Conservation (phyloP, 2,329 filamentous ascomycete species). For the Aspergillus brunneoviolaceus region DNA sequence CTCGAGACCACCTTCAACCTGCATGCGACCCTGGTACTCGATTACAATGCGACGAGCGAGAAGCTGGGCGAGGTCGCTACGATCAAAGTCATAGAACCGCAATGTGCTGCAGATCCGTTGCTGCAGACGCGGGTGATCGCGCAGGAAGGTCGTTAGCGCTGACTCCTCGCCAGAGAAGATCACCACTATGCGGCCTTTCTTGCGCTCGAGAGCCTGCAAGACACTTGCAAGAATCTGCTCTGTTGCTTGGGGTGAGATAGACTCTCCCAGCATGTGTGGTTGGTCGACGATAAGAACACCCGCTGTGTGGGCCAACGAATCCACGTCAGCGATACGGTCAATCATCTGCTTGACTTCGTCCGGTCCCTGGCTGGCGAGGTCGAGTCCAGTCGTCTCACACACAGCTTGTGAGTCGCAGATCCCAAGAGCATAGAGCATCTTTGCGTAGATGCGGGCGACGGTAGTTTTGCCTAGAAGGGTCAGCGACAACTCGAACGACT, state of each 20-base stretch:
- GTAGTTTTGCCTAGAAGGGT: conserved; percentile 16
- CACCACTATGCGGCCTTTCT: conserved; percentile 15
- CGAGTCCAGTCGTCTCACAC: conserved; percentile 16
- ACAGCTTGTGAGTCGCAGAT: conserved; percentile 16
- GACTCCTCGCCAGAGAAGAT: conserved; percentile 16
- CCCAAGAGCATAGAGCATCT: conserved; percentile 20
- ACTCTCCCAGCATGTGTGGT: conserved; percentile 9
- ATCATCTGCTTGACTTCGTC: conserved; percentile 11
- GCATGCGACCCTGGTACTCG: conserved; percentile 19
- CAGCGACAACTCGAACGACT: neutral
- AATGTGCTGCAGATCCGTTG: conserved; percentile 18
- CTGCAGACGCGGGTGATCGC: conserved; percentile 15
- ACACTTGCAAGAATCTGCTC: conserved; percentile 15
- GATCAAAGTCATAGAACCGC: conserved; percentile 20
- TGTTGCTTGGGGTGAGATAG: conserved; percentile 1
- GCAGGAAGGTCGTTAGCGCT: conserved; percentile 15
- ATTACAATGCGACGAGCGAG: conserved; percentile 15
- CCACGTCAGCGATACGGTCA: conserved; percentile 10
- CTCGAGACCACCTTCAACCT: conserved; percentile 22
- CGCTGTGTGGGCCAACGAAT: conserved; percentile 10
- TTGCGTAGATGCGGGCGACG: conserved; percentile 21
- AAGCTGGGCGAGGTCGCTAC: conserved; percentile 12
- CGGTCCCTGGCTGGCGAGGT: conserved; percentile 15
- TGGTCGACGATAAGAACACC: conserved; percentile 20
- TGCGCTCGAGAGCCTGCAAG: conserved; percentile 17